A percentile compares a stretch with the other conserved stretches of the same genome.
These are phyloP conservation scores for Beauveria medogensis DNA, from an alignment of 2,329 filamentous ascomycete genomes.

Conservation along the genomic window DNA sequence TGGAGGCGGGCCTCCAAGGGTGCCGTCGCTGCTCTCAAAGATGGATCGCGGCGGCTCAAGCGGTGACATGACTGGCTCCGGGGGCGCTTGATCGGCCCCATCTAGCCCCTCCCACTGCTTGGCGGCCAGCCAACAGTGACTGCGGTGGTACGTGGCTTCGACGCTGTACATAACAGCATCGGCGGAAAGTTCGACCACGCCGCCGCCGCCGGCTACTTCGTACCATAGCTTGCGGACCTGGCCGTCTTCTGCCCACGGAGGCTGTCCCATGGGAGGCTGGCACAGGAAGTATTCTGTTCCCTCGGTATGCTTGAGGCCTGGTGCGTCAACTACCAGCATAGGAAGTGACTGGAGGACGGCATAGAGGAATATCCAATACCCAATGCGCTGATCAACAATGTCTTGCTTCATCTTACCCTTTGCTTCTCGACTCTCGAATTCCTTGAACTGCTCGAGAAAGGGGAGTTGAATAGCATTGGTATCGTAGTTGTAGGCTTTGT, in stretches of 20 bases:
- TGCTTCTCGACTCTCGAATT: conserved; percentile 62
- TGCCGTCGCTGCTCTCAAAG: conserved; percentile 25
- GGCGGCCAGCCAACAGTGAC: conserved; percentile 48
- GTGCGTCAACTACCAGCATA: conserved; percentile 69
- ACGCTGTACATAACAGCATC: conserved; percentile 55
- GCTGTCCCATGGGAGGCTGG: conserved; percentile 61
- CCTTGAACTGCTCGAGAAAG: conserved; percentile 62
- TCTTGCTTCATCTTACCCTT: conserved; percentile 57
- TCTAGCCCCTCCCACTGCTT: conserved; percentile 39
- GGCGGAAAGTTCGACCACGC: conserved; percentile 49
- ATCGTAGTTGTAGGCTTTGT: conserved; percentile 73
- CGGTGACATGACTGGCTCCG: conserved; percentile 29
- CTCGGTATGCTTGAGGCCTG: conserved; percentile 58
- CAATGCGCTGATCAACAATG: conserved; percentile 61
- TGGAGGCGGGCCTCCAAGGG: conserved; percentile 16
- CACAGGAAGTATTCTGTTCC: conserved; percentile 78
- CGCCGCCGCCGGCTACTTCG: conserved; percentile 57
- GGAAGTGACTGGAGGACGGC: conserved; percentile 69
- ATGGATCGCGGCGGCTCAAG: conserved; percentile 29
- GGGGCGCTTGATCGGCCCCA: conserved; percentile 19
- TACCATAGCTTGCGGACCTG: conserved; percentile 65
- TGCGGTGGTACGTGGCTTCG: conserved; percentile 51
- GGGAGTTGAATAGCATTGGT: conserved; percentile 48
- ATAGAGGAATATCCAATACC: conserved; percentile 77
- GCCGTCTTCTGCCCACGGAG: conserved; percentile 64